Evolutionary conservation across 768 basidiomycete genomes (phyloP).

Genomic region (Pisolithus marmoratus): DNA sequence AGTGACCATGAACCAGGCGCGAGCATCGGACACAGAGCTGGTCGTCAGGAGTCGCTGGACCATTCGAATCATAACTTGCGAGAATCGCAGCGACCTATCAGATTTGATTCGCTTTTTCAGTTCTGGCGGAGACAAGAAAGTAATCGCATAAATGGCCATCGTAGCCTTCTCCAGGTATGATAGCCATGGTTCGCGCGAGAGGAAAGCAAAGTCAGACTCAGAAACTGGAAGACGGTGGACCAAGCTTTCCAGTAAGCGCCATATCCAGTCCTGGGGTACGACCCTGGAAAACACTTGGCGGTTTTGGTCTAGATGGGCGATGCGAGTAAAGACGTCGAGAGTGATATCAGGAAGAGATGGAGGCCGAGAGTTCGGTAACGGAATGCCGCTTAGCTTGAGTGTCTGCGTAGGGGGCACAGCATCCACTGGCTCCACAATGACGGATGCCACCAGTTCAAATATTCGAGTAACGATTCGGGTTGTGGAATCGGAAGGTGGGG

Average conservation of each 20-base stretch:
- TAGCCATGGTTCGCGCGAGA: constrained; percentile 62
- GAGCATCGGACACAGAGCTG: constrained; percentile 43
- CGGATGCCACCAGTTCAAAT: constrained; percentile 67
- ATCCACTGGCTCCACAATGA: constrained; percentile 66
- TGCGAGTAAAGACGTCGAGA: constrained; percentile 78
- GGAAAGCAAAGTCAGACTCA: constrained; percentile 66
- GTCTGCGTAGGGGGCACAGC: constrained; percentile 55
- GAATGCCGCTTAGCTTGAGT: constrained; percentile 47
- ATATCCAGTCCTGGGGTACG: constrained; percentile 53
- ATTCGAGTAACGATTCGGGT: constrained; percentile 48
- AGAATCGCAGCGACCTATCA: constrained; percentile 62
- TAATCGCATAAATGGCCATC: constrained; percentile 81
- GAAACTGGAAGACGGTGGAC: constrained; percentile 80
- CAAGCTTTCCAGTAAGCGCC: constrained; percentile 60
- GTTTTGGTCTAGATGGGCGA: constrained; percentile 73
- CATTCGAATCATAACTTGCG: constrained; percentile 64
- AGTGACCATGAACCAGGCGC: constrained; percentile 47
- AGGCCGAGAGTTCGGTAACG: constrained; percentile 42
- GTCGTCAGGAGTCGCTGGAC: constrained; percentile 55
- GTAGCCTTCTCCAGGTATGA: constrained; percentile 74
- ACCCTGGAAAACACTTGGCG: constrained; percentile 63
- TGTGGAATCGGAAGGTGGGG: constrained; percentile 36
- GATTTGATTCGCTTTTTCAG: constrained; percentile 67
- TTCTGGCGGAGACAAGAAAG: constrained; percentile 73
- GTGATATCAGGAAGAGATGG: constrained; percentile 65